A percentile compares a stretch with the other conserved stretches of the same genome.
Conservation (phyloP, 2,329 filamentous ascomycete species). For the Neocucurbitaria cava region DNA sequence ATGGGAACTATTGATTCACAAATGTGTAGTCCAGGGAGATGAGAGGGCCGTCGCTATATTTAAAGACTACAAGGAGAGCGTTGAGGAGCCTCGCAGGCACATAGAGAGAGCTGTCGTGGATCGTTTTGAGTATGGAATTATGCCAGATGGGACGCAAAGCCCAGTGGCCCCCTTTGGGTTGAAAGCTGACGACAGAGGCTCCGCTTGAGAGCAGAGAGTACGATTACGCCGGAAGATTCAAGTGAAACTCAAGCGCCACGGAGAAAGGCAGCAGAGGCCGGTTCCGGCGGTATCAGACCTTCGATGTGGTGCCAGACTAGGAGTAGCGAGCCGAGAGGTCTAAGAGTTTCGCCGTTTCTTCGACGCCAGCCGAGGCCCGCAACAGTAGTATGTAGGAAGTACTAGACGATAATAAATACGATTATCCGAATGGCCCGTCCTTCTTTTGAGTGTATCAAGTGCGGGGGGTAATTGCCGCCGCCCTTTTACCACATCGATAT, state of each 20-base stretch:
- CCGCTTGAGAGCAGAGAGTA: background rate
- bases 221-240: background rate
- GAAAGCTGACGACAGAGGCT: conserved; percentile 2
- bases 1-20: conserved; percentile 23
- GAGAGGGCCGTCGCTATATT: conserved; percentile 25
- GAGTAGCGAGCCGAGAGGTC: too few species aligned
- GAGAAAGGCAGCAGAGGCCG: background rate
- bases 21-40: conserved; percentile 16
- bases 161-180: background rate
- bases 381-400: too few species aligned
- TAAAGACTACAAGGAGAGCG: conserved; percentile 21
- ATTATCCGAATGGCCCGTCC: too few species aligned
- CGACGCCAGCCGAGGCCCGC: too few species aligned
- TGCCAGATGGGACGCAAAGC: background rate
- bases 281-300: background rate
- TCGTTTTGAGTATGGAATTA: conserved; percentile 18
- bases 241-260: background rate
- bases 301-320: too few species aligned
- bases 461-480: background rate
- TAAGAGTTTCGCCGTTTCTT: too few species aligned
- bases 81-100: conserved; percentile 14
- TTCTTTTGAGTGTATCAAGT: background rate
- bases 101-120: conserved; percentile 21
- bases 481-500: too few species aligned
- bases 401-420: too few species aligned